These are phyloP conservation scores for Lentinula detonsa DNA, from an alignment of 768 basidiomycete species.

Conservation along the genomic window DNA sequence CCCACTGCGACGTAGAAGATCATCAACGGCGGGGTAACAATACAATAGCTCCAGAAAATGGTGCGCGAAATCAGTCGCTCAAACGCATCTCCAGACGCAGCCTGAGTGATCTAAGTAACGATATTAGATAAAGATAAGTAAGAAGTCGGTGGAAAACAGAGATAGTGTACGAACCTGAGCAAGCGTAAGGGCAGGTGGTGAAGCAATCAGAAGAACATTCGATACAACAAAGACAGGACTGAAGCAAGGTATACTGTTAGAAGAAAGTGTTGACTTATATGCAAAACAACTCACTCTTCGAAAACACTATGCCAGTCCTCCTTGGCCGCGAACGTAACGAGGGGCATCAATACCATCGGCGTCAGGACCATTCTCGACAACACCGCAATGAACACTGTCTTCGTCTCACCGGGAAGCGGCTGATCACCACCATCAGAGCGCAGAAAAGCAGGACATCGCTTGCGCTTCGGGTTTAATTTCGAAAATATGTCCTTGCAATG, in stretches of 20 bases:
- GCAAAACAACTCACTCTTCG: slow-evolving; percentile 55
- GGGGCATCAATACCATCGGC: slow-evolving; percentile 70
- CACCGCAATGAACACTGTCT: slow-evolving; percentile 81
- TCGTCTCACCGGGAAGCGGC: slow-evolving; percentile 61
- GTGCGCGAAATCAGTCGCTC: slow-evolving; percentile 88
- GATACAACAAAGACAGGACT: slow-evolving; percentile 88
- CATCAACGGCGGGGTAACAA: slow-evolving; percentile 83
- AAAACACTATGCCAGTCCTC: slow-evolving; percentile 58
- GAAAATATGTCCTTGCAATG: slow-evolving; percentile 34
- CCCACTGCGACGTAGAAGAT: slow-evolving; percentile 74
- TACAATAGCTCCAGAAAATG: slow-evolving; percentile 89
- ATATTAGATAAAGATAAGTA: neutral
- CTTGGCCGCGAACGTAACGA: slow-evolving; percentile 59
- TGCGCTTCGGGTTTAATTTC: slow-evolving; percentile 12
- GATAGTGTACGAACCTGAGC: slow-evolving; percentile 40
- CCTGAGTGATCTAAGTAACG: slow-evolving; percentile 63
- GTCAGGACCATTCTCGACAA: slow-evolving; percentile 82
- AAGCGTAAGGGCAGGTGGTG: slow-evolving; percentile 64
- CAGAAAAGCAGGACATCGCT: slow-evolving; percentile 9
- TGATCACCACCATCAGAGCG: slow-evolving; percentile 4
- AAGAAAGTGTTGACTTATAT: slow-evolving; percentile 3
- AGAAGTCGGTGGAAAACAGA: neutral
- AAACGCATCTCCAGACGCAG: slow-evolving; percentile 80
- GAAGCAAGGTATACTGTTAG: neutral
- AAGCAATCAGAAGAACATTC: slow-evolving; percentile 74